Evolutionary conservation across 1,139 yeast genomes (phyloP), one percentile per base, ranked within the genome.

Genomic region (Neolecta irregularis): DNA sequence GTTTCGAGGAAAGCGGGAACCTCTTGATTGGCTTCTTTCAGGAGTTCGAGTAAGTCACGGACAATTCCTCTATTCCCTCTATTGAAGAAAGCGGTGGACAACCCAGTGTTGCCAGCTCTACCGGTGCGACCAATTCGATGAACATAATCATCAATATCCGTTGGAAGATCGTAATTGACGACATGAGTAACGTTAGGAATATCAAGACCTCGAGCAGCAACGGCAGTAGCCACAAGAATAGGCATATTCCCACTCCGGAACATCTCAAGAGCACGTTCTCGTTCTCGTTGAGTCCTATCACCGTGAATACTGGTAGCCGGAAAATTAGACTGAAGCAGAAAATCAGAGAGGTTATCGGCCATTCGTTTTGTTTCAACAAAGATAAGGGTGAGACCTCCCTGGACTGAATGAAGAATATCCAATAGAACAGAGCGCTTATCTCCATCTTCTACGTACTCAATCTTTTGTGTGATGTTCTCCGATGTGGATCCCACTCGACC

Each of bases 121-220:
- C 98, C 98, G 53, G 98, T 88, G 76, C 98, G 91, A 70, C 98
- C 98, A 57, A 88, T 88, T 69, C 98, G 80, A 67, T 88, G 98
- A 46, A 88, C 98, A 57, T 88, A 88, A 62, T 88, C 98, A 61
- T 88, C 98, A 54, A 85, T 79, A 61, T 88, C 96, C 56, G 80
- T 68, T 56, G 98, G 98, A 59, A 88, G 69, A 58, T 88, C 98
- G 58, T 76, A 88, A 70, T 88, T 88, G 62, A 88, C 78, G 54
- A 88, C 98, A 58, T 85, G 96, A 32, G 93, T 77, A 50, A 88
- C 98, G 58, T 88, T 88, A 58, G 98, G 96, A 67, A 88, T 88
- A 73, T 88, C 98, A 58, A 88, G 72, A 65, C 98, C 98, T 72
- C 98, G 80, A 38, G 96, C 95, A 44, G 98, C 98, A 47, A 88